Base-by-base conservation (phyloP, 129 eudicot species). In the Centaurea solstitialis region DNA sequence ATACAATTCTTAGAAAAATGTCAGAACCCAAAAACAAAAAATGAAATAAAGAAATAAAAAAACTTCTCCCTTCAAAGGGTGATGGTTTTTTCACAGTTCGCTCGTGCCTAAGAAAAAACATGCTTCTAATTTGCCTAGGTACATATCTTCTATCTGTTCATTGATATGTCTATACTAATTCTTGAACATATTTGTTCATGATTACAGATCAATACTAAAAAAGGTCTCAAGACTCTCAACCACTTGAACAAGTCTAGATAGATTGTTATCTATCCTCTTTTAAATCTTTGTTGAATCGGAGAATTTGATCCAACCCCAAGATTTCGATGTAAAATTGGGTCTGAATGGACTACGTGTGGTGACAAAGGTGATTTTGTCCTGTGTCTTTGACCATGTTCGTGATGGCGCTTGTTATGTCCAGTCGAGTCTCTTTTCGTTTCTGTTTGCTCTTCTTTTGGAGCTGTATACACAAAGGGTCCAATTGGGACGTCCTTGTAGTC, bases 381-480 rank as follows among this genome's bases (percentile, higher is more conserved):
- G 69, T 86, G 82, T 57, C 62, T 74, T 68, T 86, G 84, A 33
- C 71, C 84, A 39, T 81, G 85, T 35, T 82, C 87, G 5, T 78
- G 88, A 76, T 80, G 89, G 38, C 75, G 86, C 26, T 64, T 70
- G 2, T 22, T 73, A 22, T 86, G 82, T n/a, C 71, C 72, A 20
- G 64, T 69, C 0, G 21, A 37, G 24, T 88, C 75, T 68, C 72
- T 83, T 78, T 82, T 86, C n/a, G 18, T 7, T 21, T 68, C 79
- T 59, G 66, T 70, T 59, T 70, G 73, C 20, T 61, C 75, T 71
- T 76, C 85, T 22, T 75, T 72, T 7, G 98, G 96, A 61, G 73
- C 94, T 4, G 82, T 85, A 85, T 87, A 93, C 80, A 93, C 98
- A 82, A 91, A 93, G 6, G 94, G 50, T 24, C 87, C 91, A 8